Evolutionary conservation across 2,329 filamentous ascomycete genomes (phyloP), one percentile per base, ranked within the genome.

Genomic region (Ophiostoma triangulosporum): DNA sequence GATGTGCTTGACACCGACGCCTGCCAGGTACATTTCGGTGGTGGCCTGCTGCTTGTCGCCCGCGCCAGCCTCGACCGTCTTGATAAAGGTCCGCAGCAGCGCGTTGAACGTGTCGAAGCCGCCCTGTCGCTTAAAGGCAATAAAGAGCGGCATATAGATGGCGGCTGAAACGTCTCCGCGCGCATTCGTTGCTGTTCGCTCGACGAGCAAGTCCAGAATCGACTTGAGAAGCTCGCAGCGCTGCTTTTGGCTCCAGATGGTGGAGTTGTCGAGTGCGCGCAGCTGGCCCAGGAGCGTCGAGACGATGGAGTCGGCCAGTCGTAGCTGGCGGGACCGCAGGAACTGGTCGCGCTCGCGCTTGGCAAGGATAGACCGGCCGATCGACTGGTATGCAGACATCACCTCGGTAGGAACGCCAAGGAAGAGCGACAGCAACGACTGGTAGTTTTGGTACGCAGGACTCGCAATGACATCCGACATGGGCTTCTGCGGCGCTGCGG

Each of bases 311-410:
- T 78, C 74, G 22, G 78, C 76, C 49, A 84, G 69, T 52, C 71
- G 69, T 33, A 77, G 60, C 57, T 84, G 79, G 54, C 75, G 71
- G 52, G 71, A 69, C 58, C 78, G 68, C 53, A 73, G 62, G 59
- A 73, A 83, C 2, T 70, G 62, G 60, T 96, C 89, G 27, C 80
- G 75, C 57, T 81, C 81, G 50, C 89, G 81, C 55, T 88, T 85
- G 43, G 81, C 80, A 4, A 95, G 74, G 22, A 97, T 72, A 15
- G 85, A 80, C 65, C 88, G 93, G 12, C 91, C 91, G 43, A 97
- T 72, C 1, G 82, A 84, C 62, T 95, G 88, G 64, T 95, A 85
- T 60, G 97, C 86, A 0, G 86, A 83, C 17, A 88, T 85, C n/a
- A 90, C 84, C 3, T 84, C 83, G 8, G 82, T 81, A 22, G 90